Percentiles rank a stretch among this genome's conserved stretches.
Evolutionary conservation across 2,329 filamentous ascomycete species (phyloP).

Genomic region (Epichloe gansuensis): DNA sequence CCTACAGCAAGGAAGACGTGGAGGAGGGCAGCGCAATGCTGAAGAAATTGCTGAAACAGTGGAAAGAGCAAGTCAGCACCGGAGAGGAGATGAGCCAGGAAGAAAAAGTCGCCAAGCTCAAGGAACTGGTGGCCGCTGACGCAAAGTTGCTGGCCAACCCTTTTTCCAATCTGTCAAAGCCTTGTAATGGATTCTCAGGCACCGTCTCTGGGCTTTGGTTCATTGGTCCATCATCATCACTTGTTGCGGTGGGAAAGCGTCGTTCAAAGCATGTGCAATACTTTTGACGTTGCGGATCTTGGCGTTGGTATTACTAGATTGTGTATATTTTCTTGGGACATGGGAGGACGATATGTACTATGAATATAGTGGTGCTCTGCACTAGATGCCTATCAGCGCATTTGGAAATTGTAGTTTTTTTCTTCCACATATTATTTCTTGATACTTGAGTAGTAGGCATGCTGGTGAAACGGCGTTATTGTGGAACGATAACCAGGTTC

Average conservation of each 20-base stretch:
- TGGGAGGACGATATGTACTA: neutral
- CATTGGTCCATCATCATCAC: neutral
- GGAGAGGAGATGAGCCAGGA: conserved; percentile 50
- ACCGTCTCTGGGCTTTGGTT: neutral
- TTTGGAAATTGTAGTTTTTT: too few relatives aligned
- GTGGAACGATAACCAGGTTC: too few relatives aligned
- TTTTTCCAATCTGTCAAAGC: conserved; percentile 59
- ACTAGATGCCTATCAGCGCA: too few relatives aligned
- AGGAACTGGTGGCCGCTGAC: conserved; percentile 65
- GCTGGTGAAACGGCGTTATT: too few relatives aligned
- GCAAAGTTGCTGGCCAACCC: conserved; percentile 48
- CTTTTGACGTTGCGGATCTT: neutral
- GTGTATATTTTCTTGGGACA: neutral
- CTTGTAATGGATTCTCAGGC: conserved; percentile 22
- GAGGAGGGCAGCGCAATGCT: conserved; percentile 77
- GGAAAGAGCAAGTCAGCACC: conserved; percentile 65
- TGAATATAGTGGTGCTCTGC: neutral
- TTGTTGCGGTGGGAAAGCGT: neutral
- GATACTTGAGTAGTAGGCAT: too few relatives aligned
- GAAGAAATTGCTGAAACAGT: conserved; percentile 70
- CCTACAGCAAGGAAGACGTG: conserved; percentile 73
- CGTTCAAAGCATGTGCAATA: neutral
- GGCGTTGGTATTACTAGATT: neutral
- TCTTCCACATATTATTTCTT: too few relatives aligned
- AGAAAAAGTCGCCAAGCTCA: conserved; percentile 68